Base-by-base conservation (phyloP, 2,329 filamentous ascomycete species). In the Mariannaea elegans region DNA sequence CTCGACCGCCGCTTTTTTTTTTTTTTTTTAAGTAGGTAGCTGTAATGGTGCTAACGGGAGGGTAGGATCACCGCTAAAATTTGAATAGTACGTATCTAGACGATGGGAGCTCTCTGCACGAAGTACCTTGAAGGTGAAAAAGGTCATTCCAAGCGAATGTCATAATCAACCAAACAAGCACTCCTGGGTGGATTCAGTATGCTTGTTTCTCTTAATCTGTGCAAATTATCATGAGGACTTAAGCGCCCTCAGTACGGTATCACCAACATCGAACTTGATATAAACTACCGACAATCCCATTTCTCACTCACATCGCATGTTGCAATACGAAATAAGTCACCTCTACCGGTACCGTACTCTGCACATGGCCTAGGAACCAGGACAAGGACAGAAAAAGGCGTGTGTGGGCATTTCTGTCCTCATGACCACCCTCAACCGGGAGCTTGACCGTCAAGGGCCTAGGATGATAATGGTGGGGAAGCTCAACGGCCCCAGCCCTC, bases 51-150 rank as follows among this genome's bases (percentile, higher is more conserved):
- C 14, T 13, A 21, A 12, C 16, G 38, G 18, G 27, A 21, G 31
- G 49, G 49, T 32, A 52, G 49, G 49, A 52, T 52, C 49, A 52
- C 49, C 49, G 21, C 51, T 54, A 54, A 54, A 32, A 21, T 14
- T 12, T 31, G n/a, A n/a, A n/a, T n/a, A n/a, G n/a, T n/a, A n/a
- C n/a, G n/a, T n/a, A n/a, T n/a, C n/a, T n/a, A n/a, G n/a, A n/a
- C n/a, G n/a, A n/a, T n/a, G n/a, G n/a, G n/a, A n/a, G n/a, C n/a
- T n/a, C n/a, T n/a, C n/a, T n/a, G n/a, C n/a, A n/a, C n/a, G n/a
- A n/a, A n/a, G n/a, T n/a, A n/a, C n/a, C n/a, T n/a, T n/a, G 27
- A 12, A 31, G 7, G 12, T 31, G 27, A 12, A 31, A 7, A 31
- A 7, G 27, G 7, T 31, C 27, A 31, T 31, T 12, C 27, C 27